Percentiles rank a stretch among this genome's conserved stretches.
Evolutionary conservation across 2,329 filamentous ascomycete species (phyloP).

Genomic region (Cylindrodendrum hubeiense): DNA sequence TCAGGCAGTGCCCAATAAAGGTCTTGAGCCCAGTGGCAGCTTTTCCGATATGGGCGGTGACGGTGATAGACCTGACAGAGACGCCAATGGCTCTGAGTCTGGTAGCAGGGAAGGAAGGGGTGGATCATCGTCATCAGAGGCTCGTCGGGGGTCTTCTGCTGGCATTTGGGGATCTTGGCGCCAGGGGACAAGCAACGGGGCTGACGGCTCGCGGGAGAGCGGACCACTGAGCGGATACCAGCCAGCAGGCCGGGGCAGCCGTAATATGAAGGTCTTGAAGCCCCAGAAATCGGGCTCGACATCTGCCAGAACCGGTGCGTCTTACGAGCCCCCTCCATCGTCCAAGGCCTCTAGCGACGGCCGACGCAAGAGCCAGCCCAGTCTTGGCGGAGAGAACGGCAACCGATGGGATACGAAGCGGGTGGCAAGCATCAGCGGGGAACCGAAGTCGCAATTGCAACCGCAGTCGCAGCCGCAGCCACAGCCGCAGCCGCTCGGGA

Average conservation of each 20-base stretch:
- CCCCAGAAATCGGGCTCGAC: conserved; percentile 75
- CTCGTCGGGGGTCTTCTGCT: conserved; percentile 61
- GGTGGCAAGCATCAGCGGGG: conserved; percentile 57
- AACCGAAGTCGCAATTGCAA: conserved; percentile 48
- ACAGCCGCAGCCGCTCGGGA: conserved; percentile 48
- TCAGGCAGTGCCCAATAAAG: conserved; percentile 51
- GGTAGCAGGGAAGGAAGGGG: conserved; percentile 42
- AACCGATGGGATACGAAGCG: conserved; percentile 69
- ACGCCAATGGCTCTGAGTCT: conserved; percentile 37
- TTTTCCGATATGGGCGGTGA: conserved; percentile 60
- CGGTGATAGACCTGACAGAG: conserved; percentile 51
- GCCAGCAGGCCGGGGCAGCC: conserved; percentile 70
- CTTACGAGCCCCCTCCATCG: conserved; percentile 64
- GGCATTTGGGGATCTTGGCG: conserved; percentile 81
- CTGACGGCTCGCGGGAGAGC: conserved; percentile 67
- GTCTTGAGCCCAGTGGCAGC: conserved; percentile 49
- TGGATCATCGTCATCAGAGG: conserved; percentile 44
- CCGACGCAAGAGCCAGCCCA: conserved; percentile 67
- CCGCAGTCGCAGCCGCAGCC: conserved; percentile 43
- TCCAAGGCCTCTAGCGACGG: conserved; percentile 61
- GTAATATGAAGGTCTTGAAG: conserved; percentile 92
- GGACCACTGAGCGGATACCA: conserved; percentile 75
- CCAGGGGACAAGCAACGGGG: conserved; percentile 62
- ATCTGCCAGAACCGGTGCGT: conserved; percentile 61
- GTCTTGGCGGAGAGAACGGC: conserved; percentile 45